These are phyloP conservation scores for Paspalum vaginatum DNA, from an alignment of 176 grass and related monocot species.

Conservation along the genomic window DNA sequence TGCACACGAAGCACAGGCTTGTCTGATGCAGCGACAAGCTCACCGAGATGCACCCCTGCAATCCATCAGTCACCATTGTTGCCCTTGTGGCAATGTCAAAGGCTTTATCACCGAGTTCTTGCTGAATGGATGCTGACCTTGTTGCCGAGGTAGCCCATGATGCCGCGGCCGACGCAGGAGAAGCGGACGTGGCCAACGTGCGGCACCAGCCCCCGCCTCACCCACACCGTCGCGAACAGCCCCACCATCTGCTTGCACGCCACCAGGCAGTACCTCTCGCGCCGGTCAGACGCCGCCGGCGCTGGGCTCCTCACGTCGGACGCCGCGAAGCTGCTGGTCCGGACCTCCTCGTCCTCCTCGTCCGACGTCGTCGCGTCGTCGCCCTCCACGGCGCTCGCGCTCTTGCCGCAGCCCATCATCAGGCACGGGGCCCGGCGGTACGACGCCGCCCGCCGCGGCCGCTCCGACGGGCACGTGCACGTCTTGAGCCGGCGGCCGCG, in stretches of 20 bases:
- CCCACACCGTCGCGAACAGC: slow-evolving; percentile 86
- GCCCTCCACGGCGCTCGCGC: slow-evolving; percentile 36
- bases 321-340: slow-evolving; percentile 6
- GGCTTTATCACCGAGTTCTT: neutral
- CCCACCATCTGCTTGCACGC: slow-evolving; percentile 95
- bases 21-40: slow-evolving; percentile 95
- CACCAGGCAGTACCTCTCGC: slow-evolving; percentile 62
- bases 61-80: neutral
- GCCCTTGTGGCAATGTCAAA: neutral
- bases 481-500: slow-evolving; percentile 60
- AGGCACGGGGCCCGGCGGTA: slow-evolving; percentile 55
- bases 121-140: slow-evolving; percentile 48
- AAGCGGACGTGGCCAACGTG: slow-evolving; percentile 77
- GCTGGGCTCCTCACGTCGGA: slow-evolving; percentile 21
- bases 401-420: slow-evolving; percentile 51
- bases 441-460: slow-evolving; percentile 1
- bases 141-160: slow-evolving; percentile 93
- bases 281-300: slow-evolving; percentile 6
- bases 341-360: slow-evolving; percentile 41
- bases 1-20: slow-evolving; percentile 87
- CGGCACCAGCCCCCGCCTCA: slow-evolving; percentile 63
- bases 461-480: slow-evolving; percentile 61
- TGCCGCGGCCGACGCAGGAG: slow-evolving; percentile 80
- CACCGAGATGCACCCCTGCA: slow-evolving; percentile 86
- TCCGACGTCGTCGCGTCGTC: slow-evolving; percentile 48